Evolutionary conservation across 192 early-diverging fungal species (phyloP).

Genomic region (Mortierella alpina): DNA sequence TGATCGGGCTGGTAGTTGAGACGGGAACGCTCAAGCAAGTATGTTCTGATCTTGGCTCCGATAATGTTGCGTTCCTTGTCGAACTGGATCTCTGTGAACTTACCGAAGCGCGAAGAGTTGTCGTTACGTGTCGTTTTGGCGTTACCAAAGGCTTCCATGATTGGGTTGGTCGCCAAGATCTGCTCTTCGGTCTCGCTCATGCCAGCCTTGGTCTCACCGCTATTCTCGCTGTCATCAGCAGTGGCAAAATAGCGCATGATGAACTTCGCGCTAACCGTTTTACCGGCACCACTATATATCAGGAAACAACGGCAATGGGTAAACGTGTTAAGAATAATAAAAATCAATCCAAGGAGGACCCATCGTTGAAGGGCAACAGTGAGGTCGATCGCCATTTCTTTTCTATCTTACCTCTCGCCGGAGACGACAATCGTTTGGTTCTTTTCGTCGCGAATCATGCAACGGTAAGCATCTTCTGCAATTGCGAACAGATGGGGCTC

Average conservation of each 20-base stretch:
- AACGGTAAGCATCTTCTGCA: conserved; percentile 96
- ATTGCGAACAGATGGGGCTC: conserved; percentile 99
- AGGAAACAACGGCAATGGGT: conserved; percentile 5
- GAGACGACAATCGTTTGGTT: conserved; percentile 99
- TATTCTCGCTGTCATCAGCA: conserved; percentile 73
- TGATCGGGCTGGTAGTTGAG: conserved; percentile 92
- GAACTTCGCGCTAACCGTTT: conserved; percentile 95
- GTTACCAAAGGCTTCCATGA: conserved; percentile 99
- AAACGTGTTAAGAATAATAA: conserved; percentile 1
- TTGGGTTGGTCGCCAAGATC: conserved; percentile 95
- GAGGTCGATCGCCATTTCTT: background rate
- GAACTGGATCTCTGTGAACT: conserved; percentile 93
- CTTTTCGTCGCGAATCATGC: conserved; percentile 90
- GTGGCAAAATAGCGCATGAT: conserved; percentile 98
- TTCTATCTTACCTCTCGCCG: conserved; percentile 78
- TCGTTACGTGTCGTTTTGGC: conserved; percentile 99
- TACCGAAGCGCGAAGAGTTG: conserved; percentile 98
- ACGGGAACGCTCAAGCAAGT: conserved; percentile 95
- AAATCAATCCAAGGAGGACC: background rate
- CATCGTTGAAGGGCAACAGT: background rate
- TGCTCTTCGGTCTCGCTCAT: conserved; percentile 84
- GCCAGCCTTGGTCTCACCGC: conserved; percentile 57
- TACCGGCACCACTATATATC: conserved; percentile 87
- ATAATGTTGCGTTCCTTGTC: conserved; percentile 85
- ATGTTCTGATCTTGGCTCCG: conserved; percentile 95